Base-by-base conservation (phyloP, 1,139 yeast species). In the Pichia sp. region DNA sequence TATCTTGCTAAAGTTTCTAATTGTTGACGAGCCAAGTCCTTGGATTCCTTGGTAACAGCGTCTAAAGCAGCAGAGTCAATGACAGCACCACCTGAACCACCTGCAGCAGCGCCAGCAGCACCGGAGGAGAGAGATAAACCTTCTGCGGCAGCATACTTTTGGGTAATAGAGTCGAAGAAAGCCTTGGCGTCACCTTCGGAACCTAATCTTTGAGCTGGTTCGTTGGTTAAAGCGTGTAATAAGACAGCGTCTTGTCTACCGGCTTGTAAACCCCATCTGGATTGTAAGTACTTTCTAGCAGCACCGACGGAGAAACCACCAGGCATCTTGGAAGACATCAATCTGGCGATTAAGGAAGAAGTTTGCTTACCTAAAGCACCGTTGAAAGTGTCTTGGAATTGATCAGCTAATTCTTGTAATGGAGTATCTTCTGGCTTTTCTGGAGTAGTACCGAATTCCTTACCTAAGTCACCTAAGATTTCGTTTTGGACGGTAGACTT, bases 361-460 rank as follows among this genome's bases (percentile, higher is more conserved):
- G 98, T 85, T 62, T 93, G 96, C 70, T 93, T 93, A 67, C 99
- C 99, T 58, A 93, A 79, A 57, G 81, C 79, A 57, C 99, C 99
- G 56, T 71, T 67, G 75, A 89, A 93, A 20, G 91, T 73, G 58
- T 88, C 96, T 71, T 93, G 97, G 80, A 93, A 88, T 63, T 81
- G 84, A 65, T 89, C 98, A 43, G 98, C 97, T 67, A 93, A 81
- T 70, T 93, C 99, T 63, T 82, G 89, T 62, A 93, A 79, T 56
- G 99, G 98, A 44, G 96, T 87, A 65, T 93, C 99, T 72, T 93
- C 99, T 54, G 99, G 98, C 72, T 93, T 93, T 72, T 93, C 99
- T 40, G 99, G 99, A 46, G 98, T 90, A 44, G 94, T 74, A 59
- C 98, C 98, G 63, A 93, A 93, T 72, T 93, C 99, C 70, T 93